Evolutionary conservation across 768 basidiomycete species (phyloP).

Genomic region (Auriscalpium microsporum): DNA sequence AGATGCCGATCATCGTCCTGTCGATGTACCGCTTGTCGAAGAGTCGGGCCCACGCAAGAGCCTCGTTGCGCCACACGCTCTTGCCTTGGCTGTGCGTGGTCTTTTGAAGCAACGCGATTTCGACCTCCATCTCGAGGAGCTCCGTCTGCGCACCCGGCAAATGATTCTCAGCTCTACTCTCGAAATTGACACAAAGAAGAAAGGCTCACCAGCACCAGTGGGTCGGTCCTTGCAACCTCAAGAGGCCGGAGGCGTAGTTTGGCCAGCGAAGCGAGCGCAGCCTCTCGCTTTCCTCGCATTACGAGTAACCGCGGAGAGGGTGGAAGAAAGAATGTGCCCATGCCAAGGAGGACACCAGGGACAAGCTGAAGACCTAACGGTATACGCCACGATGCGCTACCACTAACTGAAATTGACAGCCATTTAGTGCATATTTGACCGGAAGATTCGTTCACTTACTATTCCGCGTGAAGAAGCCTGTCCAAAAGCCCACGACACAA

Average conservation of each 20-base stretch:
- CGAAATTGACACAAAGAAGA: no score
- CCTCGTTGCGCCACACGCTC: constrained; percentile 17
- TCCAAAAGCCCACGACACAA: constrained; percentile 79
- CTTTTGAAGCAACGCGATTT: constrained; percentile 43
- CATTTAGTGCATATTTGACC: no score
- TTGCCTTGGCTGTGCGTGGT: constrained; percentile 20
- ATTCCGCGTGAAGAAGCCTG: constrained; percentile 62
- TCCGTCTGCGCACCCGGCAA: constrained; percentile 41
- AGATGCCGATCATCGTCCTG: constrained; percentile 60
- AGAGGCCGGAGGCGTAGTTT: constrained; percentile 41
- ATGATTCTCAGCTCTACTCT: no score
- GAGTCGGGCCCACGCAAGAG: constrained; percentile 48
- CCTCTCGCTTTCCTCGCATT: constrained; percentile 43
- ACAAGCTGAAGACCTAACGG: constrained; percentile 65
- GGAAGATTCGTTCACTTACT: constrained; percentile 31
- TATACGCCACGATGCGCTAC: constrained; percentile 67
- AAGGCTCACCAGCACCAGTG: constrained; percentile 37
- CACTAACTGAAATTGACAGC: constrained; percentile 34
- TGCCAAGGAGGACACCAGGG: constrained; percentile 56
- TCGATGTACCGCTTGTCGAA: constrained; percentile 45
- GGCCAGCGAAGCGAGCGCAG: constrained; percentile 51
- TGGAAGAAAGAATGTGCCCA: constrained; percentile 53
- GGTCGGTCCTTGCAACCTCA: constrained; percentile 42
- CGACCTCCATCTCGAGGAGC: constrained; percentile 68
- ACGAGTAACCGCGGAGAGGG: constrained; percentile 56